Base-by-base conservation (phyloP, 2,329 filamentous ascomycete genomes). In the Fusarium chlamydosporum region DNA sequence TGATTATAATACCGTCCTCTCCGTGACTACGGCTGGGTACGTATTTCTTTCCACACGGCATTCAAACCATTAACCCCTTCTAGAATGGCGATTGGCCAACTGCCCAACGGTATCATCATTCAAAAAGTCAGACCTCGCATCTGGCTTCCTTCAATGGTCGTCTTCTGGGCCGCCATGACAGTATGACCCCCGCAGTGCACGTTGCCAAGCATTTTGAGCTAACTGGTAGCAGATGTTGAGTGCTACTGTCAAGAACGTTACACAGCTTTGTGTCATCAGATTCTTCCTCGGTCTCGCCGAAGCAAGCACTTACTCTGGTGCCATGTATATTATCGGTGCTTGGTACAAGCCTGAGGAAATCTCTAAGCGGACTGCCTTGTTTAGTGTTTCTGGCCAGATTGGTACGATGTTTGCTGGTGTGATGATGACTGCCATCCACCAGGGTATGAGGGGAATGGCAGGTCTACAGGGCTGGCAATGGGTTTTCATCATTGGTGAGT, bases 351-450 rank as follows among this genome's bases (percentile, higher is more conserved):
- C 81, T 0, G 78, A 80, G 11, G 87, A 89, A 61, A 82, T 90
- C 0, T 85, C 85, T 0, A 89, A 89, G 70, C 81, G 88, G 2
- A 85, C 82, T 3, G 87, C 85, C 11, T 82, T 90, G 16, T 89
- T 89, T 71, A 87, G 85, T 7, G 82, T 84, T 2, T 84, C 84
- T 7, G 86, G 86, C 0, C 81, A 88, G 4, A 83, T 84, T 0
- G 87, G 86, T 0, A 86, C 82, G 0, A 86, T 89, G 82, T 87
- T 89, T 56, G 82, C 83, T 2, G 87, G 87, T 0, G 85, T 87
- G 48, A 83, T 89, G 65, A 86, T 88, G 73, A 83, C 83, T 0
- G 84, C 83, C 1, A 75, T 75, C 5, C 64, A 75, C 5, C 65
- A 60, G 40, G 56, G 58, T 2, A 73, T 76, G 60, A 70, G 83